Conservation (phyloP, 331 rosid species). For the Arachis monticola region DNA sequence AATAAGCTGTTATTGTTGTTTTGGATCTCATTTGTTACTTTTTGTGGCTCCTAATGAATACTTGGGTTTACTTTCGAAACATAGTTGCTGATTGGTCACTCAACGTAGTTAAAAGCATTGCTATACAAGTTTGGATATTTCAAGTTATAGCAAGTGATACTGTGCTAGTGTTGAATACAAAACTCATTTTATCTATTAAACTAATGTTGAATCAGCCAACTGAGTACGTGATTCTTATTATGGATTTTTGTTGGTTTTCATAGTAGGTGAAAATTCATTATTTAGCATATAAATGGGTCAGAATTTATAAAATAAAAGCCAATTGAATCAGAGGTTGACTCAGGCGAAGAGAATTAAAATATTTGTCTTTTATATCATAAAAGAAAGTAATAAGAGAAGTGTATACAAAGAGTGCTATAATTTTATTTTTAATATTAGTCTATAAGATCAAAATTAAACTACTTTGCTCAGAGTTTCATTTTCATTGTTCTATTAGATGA, state of each 20-base stretch:
- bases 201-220: slow-evolving; percentile 6
- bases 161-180: not conserved
- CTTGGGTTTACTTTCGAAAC: slow-evolving; percentile 6
- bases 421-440: no score
- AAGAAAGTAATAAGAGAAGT: no score
- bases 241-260: slow-evolving; percentile 5
- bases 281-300: not conserved
- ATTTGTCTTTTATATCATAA: no score
- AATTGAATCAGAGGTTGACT: no score
- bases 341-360: no score
- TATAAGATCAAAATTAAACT: no score
- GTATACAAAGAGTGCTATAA: no score
- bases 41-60: not conserved
- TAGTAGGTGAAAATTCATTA: slow-evolving; percentile 1
- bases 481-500: no score
- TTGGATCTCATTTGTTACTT: not conserved
- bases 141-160: no score
- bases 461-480: no score
- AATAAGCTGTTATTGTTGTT: slow-evolving; percentile 26
- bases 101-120: slow-evolving; percentile 20
- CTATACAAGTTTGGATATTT: not conserved
- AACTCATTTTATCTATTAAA: not conserved
- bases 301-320: no score
- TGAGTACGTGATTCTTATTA: slow-evolving; percentile 2
- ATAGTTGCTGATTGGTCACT: not conserved